phyloP scores from a whole-genome alignment of 208 protist species.

The Leishmania aethiopica region DNA sequence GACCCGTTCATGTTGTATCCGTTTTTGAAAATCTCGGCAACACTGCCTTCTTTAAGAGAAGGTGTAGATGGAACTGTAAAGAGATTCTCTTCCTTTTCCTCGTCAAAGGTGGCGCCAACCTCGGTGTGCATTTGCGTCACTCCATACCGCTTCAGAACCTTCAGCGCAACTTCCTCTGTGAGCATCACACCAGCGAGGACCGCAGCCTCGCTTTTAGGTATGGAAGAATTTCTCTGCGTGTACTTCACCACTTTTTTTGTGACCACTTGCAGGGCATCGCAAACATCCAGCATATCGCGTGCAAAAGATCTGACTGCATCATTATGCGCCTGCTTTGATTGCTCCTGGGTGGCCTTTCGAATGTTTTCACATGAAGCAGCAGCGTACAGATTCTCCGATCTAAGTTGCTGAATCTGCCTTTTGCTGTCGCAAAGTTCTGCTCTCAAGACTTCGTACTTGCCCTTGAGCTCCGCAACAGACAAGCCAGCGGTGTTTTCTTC shows the following conservation, averaged over 20 bases:
- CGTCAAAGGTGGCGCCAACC: conserved; percentile 47
- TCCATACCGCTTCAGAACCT: conserved; percentile 49
- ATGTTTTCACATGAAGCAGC: conserved; percentile 65
- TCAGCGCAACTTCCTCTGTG: conserved; percentile 51
- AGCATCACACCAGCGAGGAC: conserved; percentile 51
- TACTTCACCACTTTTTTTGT: conserved; percentile 27
- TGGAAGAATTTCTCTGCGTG: conserved; percentile 5
- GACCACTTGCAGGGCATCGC: conserved; percentile 56
- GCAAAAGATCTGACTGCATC: conserved; percentile 50
- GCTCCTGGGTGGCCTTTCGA: conserved; percentile 36
- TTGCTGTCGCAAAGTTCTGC: conserved; percentile 26
- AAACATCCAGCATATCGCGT: conserved; percentile 59
- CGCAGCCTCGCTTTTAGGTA: conserved; percentile 18
- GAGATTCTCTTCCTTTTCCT: conserved; percentile 40
- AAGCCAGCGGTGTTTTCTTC: background rate
- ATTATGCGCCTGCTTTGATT: conserved; percentile 36
- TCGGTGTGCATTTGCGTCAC: conserved; percentile 35
- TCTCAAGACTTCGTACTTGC: conserved; percentile 26
- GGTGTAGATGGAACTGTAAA: conserved; percentile 42
- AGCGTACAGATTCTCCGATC: conserved; percentile 51
- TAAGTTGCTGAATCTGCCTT: conserved; percentile 35
- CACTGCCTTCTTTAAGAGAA: conserved; percentile 26
- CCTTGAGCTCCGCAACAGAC: conserved; percentile 3
- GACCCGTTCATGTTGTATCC: conserved; percentile 51
- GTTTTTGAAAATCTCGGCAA: conserved; percentile 63